Evolutionary conservation across 495 filamentous ascomycete genomes (phyloP).

Genomic region (Neurospora sp.): DNA sequence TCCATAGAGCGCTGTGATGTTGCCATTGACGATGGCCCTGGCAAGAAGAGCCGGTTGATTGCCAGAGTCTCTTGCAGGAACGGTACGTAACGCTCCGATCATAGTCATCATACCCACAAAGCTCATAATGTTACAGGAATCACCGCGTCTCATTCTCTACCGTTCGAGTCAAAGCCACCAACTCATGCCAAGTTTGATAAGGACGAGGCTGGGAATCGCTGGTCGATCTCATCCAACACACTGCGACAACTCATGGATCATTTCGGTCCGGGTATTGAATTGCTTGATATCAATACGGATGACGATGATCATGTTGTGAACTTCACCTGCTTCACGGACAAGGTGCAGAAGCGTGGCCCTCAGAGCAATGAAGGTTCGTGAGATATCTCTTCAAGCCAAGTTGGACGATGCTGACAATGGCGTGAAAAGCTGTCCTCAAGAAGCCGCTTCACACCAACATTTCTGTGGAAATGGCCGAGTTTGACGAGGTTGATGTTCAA

Average conservation of each 20-base stretch:
- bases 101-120: neutral
- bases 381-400: neutral
- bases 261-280: slow-evolving; percentile 83
- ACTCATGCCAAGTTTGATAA: slow-evolving; percentile 84
- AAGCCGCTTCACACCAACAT: slow-evolving; percentile 90
- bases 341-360: slow-evolving; percentile 44
- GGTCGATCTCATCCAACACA: slow-evolving; percentile 65
- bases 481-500: slow-evolving; percentile 69
- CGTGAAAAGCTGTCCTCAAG: slow-evolving; percentile 65
- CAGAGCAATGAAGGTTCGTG: slow-evolving; percentile 66
- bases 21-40: slow-evolving; percentile 60
- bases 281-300: slow-evolving; percentile 78
- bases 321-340: slow-evolving; percentile 95
- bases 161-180: slow-evolving; percentile 72
- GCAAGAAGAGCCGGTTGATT: slow-evolving; percentile 69
- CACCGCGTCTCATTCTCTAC: slow-evolving; percentile 82
- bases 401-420: slow-evolving; percentile 1
- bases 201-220: slow-evolving; percentile 57
- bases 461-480: slow-evolving; percentile 75
- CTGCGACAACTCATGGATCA: slow-evolving; percentile 82
- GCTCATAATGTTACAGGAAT: slow-evolving; percentile 45
- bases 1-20: slow-evolving; percentile 84
- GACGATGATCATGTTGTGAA: slow-evolving; percentile 39
- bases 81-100: slow-evolving; percentile 36
- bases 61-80: slow-evolving; percentile 79